Evolutionary conservation across 768 basidiomycete genomes (phyloP).

Genomic region (Boletus subcaerulescens): DNA sequence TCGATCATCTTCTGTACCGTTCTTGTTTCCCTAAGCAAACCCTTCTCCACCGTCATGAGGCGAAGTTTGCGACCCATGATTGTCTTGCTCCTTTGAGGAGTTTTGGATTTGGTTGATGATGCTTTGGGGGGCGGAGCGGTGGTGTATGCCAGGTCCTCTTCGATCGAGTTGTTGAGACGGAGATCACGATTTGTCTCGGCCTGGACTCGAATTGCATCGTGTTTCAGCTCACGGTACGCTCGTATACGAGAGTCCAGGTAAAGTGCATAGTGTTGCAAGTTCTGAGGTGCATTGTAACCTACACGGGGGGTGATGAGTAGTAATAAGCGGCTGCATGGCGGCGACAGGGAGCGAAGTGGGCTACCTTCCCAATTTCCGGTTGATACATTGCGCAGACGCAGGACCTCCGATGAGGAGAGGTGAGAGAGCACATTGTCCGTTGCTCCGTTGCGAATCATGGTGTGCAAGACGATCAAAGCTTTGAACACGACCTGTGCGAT

Average conservation of each 20-base stretch:
- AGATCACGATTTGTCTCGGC: constrained; percentile 88
- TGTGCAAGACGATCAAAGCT: constrained; percentile 90
- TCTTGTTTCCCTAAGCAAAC: constrained; percentile 87
- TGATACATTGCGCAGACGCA: constrained; percentile 79
- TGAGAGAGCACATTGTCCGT: constrained; percentile 90
- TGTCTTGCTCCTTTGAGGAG: constrained; percentile 65
- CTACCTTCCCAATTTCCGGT: constrained; percentile 85
- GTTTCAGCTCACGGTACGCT: constrained; percentile 86
- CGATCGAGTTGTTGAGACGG: constrained; percentile 59
- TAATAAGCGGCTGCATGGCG: not conserved
- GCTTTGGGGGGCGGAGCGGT: constrained; percentile 27
- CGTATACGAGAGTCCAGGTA: constrained; percentile 89
- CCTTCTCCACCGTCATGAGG: constrained; percentile 94
- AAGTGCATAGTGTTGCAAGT: constrained; percentile 79
- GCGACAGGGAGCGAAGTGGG: constrained; percentile 11
- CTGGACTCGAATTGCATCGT: constrained; percentile 92
- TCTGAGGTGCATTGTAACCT: constrained; percentile 87
- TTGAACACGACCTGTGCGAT: constrained; percentile 88
- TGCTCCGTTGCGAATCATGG: constrained; percentile 94
- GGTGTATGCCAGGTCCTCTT: constrained; percentile 48
- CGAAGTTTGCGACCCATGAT: constrained; percentile 81
- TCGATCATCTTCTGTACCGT: constrained; percentile 90
- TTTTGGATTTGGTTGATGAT: constrained; percentile 33
- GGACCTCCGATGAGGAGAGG: constrained; percentile 76
- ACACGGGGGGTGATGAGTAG: constrained; percentile 1